A percentile compares a stretch with the other conserved stretches of the same genome.
These are phyloP conservation scores for Takakia lepidozioides DNA, from an alignment of 225 moss, liverwort and hornwort genomes.

Conservation along the genomic window DNA sequence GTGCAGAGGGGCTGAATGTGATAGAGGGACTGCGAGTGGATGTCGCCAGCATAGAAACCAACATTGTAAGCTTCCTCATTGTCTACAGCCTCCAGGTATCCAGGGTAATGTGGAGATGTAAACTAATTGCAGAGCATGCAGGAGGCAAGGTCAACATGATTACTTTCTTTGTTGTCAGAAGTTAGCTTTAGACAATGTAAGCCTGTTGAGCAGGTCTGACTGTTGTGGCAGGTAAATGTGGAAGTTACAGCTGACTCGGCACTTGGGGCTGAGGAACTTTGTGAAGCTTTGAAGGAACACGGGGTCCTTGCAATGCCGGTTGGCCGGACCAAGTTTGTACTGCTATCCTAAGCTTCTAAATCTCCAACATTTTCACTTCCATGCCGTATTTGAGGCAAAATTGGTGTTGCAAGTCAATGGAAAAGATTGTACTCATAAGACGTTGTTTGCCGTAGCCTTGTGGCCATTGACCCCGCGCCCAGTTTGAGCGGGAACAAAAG, in stretches of 20 bases:
- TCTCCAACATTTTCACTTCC: background rate
- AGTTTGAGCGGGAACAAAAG: too few species aligned
- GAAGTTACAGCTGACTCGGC: constrained; percentile 46
- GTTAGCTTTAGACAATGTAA: background rate
- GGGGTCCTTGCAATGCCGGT: constrained; percentile 52
- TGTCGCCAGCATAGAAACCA: constrained; percentile 71
- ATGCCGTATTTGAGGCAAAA: too few species aligned
- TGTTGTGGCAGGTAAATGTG: constrained; percentile 47
- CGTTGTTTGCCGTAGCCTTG: too few species aligned
- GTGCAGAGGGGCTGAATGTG: constrained; percentile 66
- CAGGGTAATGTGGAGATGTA: too few species aligned
- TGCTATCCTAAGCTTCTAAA: background rate
- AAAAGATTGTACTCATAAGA: too few species aligned
- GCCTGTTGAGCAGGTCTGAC: too few species aligned
- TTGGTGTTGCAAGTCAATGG: background rate
- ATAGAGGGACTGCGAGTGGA: constrained; percentile 59
- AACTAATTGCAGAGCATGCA: too few species aligned
- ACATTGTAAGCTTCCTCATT: constrained; percentile 98
- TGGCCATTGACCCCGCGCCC: too few species aligned
- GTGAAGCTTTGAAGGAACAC: constrained; percentile 45
- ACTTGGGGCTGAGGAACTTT: constrained; percentile 46
- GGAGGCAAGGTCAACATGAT: too few species aligned
- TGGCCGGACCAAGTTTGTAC: constrained; percentile 39
- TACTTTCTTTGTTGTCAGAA: background rate
- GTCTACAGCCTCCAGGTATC: too few species aligned